A percentile compares a stretch with the other conserved stretches of the same genome.
Evolutionary conservation across 139 green algal genomes (phyloP).

Genomic region (Chlamydomonas schloesseri): DNA sequence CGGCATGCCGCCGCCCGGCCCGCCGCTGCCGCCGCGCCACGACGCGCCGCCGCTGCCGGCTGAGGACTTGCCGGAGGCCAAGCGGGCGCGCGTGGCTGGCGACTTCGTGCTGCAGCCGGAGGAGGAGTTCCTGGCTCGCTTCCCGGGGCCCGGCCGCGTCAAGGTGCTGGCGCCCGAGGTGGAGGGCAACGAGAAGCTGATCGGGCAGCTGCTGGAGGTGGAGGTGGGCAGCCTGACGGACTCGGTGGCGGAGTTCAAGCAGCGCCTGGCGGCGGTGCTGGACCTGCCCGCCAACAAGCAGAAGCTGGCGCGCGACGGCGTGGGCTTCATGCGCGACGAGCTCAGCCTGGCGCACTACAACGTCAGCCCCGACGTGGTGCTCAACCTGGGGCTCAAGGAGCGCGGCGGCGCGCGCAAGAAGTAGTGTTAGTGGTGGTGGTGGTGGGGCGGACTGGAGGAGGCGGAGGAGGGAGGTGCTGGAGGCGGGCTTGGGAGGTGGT

Average conservation of each 20-base stretch:
- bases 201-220: constrained; percentile 85
- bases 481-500: no score
- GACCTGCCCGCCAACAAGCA: constrained; percentile 82
- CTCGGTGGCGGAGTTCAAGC: constrained; percentile 74
- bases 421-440: constrained; percentile 11
- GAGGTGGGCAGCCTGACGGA: constrained; percentile 76
- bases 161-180: constrained; percentile 64
- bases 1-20: neutral
- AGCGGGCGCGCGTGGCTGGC: constrained; percentile 57
- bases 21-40: constrained; percentile 34
- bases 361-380: constrained; percentile 70
- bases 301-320: constrained; percentile 71
- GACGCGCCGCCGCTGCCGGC: constrained; percentile 57
- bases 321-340: constrained; percentile 83
- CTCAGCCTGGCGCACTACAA: constrained; percentile 90
- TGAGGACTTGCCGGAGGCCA: constrained; percentile 68
- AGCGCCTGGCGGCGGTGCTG: constrained; percentile 71
- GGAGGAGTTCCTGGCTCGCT: constrained; percentile 81
- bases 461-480: no score
- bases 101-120: constrained; percentile 85
- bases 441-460: no score
- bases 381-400: constrained; percentile 80
- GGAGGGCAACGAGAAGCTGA: constrained; percentile 78
- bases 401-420: constrained; percentile 81
- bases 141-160: constrained; percentile 40